These are phyloP conservation scores for Dothistroma septosporum DNA, from an alignment of 2,329 filamentous ascomycete species.

Conservation along the genomic window DNA sequence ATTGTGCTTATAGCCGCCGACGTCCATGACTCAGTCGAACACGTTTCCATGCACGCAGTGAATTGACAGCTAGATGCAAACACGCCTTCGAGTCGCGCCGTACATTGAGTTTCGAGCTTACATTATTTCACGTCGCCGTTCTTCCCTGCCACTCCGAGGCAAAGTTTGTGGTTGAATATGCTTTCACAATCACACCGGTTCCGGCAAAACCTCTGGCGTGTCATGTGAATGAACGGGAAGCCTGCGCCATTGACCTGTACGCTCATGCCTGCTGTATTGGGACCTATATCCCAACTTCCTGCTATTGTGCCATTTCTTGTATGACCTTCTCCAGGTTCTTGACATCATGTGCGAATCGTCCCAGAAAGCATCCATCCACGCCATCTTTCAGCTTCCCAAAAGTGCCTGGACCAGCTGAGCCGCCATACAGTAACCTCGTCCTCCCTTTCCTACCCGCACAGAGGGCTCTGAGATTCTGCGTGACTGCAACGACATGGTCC, in stretches of 20 bases:
- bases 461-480: slow-evolving; percentile 59
- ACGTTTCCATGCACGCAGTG: background rate
- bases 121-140: too few species aligned
- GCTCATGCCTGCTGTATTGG: background rate
- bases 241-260: too few species aligned
- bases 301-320: slow-evolving; percentile 53
- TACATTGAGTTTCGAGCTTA: too few species aligned
- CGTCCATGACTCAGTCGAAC: background rate
- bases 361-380: slow-evolving; percentile 77
- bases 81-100: too few species aligned
- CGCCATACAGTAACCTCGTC: slow-evolving; percentile 73
- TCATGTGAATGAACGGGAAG: background rate
- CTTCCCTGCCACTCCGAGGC: too few species aligned
- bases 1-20: background rate
- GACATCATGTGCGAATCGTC: slow-evolving; percentile 75
- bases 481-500: slow-evolving; percentile 68
- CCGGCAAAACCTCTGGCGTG: too few species aligned
- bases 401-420: slow-evolving; percentile 74
- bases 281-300: background rate
- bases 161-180: too few species aligned
- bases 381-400: slow-evolving; percentile 64
- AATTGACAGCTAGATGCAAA: background rate
- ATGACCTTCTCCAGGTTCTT: slow-evolving; percentile 68
- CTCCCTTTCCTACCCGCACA: slow-evolving; percentile 51
- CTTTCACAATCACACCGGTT: too few species aligned